Evolutionary conservation across 441 rosid genomes (phyloP).

Genomic region (Aleurites moluccanus): DNA sequence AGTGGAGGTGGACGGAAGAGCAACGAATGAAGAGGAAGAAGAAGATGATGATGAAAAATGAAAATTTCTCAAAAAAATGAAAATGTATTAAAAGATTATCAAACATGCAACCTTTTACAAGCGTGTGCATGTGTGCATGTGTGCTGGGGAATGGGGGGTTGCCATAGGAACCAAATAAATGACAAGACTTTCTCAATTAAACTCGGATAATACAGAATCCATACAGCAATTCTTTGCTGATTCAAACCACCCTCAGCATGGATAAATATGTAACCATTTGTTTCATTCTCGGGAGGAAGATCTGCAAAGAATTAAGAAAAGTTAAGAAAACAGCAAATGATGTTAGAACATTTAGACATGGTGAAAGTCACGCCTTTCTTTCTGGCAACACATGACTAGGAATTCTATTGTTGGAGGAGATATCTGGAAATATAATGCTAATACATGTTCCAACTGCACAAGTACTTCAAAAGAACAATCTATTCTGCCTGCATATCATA

Average conservation of each 20-base stretch:
- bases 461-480: neutral
- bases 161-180: neutral
- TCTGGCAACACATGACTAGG: neutral
- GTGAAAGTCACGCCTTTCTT: neutral
- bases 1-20: neutral
- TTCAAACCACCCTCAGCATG: constrained; percentile 99
- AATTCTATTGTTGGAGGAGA: neutral
- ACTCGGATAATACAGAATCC: constrained; percentile 30
- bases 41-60: neutral
- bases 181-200: constrained; percentile 16
- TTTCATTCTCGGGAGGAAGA: constrained; percentile 89
- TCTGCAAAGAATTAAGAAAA: constrained; percentile 48
- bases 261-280: constrained; percentile 91
- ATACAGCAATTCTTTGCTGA: constrained; percentile 97
- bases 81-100: neutral
- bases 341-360: neutral
- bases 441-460: neutral
- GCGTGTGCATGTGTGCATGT: neutral
- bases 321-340: constrained; percentile 8
- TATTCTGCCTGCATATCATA: neutral
- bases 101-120: neutral
- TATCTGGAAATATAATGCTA: constrained; percentile 1
- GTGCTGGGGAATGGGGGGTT: neutral
- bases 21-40: neutral
- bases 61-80: neutral